Conservation (phyloP, 108 stramenopile genomes). For the Nitzschia palea region DNA sequence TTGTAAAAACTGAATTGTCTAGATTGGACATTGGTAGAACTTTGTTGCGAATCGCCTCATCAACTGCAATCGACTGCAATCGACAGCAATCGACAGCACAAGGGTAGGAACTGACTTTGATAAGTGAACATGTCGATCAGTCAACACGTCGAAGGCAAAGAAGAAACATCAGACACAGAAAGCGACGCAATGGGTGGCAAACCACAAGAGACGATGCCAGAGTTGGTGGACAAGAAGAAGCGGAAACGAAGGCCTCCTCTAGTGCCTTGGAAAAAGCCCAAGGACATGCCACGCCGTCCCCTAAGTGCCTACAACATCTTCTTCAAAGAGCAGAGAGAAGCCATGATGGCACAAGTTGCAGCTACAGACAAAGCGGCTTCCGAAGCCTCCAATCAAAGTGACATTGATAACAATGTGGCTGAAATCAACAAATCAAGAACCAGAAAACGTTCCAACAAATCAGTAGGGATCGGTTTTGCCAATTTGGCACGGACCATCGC, state of each 20-base stretch:
- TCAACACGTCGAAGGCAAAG: neutral
- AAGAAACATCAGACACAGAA: neutral
- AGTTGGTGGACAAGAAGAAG: conserved; percentile 12
- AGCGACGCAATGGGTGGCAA: neutral
- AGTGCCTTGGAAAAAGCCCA: conserved; percentile 56
- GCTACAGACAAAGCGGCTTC: neutral
- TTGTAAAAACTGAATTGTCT: too few relatives aligned
- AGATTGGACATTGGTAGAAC: neutral
- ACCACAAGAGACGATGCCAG: neutral
- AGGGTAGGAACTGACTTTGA: neutral
- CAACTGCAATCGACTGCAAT: neutral
- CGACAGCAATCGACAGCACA: neutral
- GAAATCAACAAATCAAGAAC: neutral
- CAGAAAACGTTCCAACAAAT: conserved; percentile 32
- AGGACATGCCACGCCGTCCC: conserved; percentile 54
- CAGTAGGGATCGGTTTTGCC: conserved; percentile 53
- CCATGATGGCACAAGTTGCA: conserved; percentile 21
- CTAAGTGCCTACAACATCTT: conserved; percentile 59
- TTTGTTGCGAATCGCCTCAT: neutral
- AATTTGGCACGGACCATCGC: conserved; percentile 64
- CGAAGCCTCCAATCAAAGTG: neutral
- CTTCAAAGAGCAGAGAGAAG: conserved; percentile 46
- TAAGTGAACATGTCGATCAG: neutral
- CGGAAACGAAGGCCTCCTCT: conserved; percentile 28
- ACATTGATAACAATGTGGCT: neutral